Conservation (phyloP, 1,139 yeast species). For the Protomyces arabidopsidicola region DNA sequence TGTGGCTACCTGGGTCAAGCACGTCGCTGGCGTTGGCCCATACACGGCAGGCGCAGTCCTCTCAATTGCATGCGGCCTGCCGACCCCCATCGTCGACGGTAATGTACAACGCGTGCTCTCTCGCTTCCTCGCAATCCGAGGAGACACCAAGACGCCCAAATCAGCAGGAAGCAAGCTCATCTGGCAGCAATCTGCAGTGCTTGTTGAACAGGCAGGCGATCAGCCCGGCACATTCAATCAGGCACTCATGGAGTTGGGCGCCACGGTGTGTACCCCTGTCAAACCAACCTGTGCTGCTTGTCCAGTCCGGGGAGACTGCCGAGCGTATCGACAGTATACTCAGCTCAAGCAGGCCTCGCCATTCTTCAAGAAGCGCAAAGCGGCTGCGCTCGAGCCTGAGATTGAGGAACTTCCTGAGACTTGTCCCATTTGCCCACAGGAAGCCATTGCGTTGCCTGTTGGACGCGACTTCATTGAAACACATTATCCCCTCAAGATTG, state of each 20-base stretch:
- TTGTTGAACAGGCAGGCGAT: constrained; percentile 17
- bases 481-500: constrained; percentile 26
- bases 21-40: constrained; percentile 31
- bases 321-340: constrained; percentile 17
- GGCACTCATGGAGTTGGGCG: constrained; percentile 30
- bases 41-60: constrained; percentile 31
- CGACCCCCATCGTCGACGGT: constrained; percentile 29
- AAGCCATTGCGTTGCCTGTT: constrained; percentile 3
- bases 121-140: constrained; percentile 27
- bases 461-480: constrained; percentile 15
- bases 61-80: constrained; percentile 28
- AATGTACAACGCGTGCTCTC: constrained; percentile 29
- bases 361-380: constrained; percentile 3
- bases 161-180: constrained; percentile 20
- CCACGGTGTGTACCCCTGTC: constrained; percentile 28
- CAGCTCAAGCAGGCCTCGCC: constrained; percentile 3
- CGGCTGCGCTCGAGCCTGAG: background rate
- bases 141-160: constrained; percentile 26
- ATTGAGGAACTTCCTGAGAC: constrained; percentile 18
- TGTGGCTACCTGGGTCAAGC: constrained; percentile 27
- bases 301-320: constrained; percentile 20
- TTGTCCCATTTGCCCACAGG: constrained; percentile 1
- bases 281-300: constrained; percentile 23
- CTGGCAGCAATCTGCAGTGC: constrained; percentile 26
- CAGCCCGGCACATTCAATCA: constrained; percentile 28